Conservation (phyloP, 495 filamentous ascomycete genomes). For the Xylaria venustula region DNA sequence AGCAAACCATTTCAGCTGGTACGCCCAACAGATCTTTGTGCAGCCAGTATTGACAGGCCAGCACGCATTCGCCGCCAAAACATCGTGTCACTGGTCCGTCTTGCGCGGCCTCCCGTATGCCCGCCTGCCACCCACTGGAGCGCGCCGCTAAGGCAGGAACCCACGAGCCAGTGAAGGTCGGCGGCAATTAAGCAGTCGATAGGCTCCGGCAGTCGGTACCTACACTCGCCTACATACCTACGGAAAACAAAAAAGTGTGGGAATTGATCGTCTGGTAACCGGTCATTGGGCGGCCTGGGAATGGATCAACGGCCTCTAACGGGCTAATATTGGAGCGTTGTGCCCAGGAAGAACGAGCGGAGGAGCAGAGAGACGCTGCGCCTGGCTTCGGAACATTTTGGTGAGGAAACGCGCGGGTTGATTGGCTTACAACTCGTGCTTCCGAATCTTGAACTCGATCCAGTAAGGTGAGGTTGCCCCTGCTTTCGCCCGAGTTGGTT, state of each 20-base stretch:
- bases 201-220: no score
- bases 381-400: not conserved
- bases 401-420: slow-evolving; percentile 4
- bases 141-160: not conserved
- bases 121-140: no score
- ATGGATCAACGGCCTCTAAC: slow-evolving; percentile 5
- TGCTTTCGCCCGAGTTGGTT: no score
- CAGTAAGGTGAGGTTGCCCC: not conserved
- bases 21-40: not conserved
- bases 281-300: not conserved
- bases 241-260: not conserved
- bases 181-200: not conserved
- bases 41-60: not conserved
- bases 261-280: not conserved
- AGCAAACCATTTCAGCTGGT: not conserved
- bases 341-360: slow-evolving; percentile 8
- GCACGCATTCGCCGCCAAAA: not conserved
- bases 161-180: not conserved
- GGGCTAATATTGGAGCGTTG: not conserved
- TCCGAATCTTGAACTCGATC: not conserved
- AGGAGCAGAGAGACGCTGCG: not conserved
- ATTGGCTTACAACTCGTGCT: slow-evolving; percentile 10
- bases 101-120: no score
- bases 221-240: not conserved
- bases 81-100: not conserved